phyloP scores from a whole-genome alignment of 2,329 filamentous ascomycete genomes.

The Fusarium guadeloupense region DNA sequence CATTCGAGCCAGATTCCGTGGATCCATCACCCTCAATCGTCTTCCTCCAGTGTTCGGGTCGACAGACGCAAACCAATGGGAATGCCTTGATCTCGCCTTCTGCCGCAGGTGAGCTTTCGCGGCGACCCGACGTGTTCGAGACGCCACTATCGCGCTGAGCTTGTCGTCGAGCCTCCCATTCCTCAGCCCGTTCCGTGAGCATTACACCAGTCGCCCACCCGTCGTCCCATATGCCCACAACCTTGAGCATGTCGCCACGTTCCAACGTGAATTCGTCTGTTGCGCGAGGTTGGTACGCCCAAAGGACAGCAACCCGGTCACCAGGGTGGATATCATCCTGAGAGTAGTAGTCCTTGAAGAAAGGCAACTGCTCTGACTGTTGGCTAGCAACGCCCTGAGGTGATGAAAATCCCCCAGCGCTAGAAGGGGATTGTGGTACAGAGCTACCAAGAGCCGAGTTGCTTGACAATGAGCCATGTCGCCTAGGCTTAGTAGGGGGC shows the following conservation, averaged over 20 bases:
- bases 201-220: slow-evolving; percentile 96
- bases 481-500: slow-evolving; percentile 68
- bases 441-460: slow-evolving; percentile 77
- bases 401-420: slow-evolving; percentile 79
- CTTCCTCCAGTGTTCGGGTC: slow-evolving; percentile 95
- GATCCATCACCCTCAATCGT: slow-evolving; percentile 91
- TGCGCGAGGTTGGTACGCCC: slow-evolving; percentile 96
- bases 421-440: slow-evolving; percentile 78
- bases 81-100: slow-evolving; percentile 94
- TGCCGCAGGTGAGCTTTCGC: slow-evolving; percentile 69
- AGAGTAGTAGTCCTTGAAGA: slow-evolving; percentile 99
- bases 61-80: slow-evolving; percentile 93
- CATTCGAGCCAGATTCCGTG: slow-evolving; percentile 67
- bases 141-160: slow-evolving; percentile 92
- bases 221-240: slow-evolving; percentile 98
- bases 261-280: slow-evolving; percentile 93
- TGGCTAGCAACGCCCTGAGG: slow-evolving; percentile 85
- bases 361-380: slow-evolving; percentile 93
- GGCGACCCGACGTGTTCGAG: slow-evolving; percentile 77
- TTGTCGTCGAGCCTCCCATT: slow-evolving; percentile 82
- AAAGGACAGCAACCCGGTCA: slow-evolving; percentile 89
- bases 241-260: slow-evolving; percentile 96
- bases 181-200: slow-evolving; percentile 82
- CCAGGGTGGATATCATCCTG: slow-evolving; percentile 94
- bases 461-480: slow-evolving; percentile 90